phyloP scores from a whole-genome alignment of 208 protist genomes.

The Leishmania aethiopica region DNA sequence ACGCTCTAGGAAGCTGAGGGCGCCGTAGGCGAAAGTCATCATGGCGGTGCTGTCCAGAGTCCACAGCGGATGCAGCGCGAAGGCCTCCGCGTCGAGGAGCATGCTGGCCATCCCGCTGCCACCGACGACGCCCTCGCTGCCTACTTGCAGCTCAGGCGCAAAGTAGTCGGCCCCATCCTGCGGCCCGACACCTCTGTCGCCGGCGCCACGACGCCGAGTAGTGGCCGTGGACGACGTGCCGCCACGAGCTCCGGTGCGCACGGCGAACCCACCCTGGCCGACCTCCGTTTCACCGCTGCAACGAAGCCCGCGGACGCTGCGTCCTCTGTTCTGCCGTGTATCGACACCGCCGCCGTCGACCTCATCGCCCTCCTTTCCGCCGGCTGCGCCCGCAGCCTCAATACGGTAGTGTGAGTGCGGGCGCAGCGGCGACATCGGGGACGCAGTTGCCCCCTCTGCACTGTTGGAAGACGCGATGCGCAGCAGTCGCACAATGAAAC shows the following conservation, averaged over 20 bases:
- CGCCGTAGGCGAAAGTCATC: constrained; percentile 61
- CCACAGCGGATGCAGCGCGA: constrained; percentile 54
- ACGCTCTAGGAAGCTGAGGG: constrained; percentile 68
- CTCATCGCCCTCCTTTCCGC: constrained; percentile 3
- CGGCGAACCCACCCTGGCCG: not conserved
- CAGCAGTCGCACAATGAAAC: constrained; percentile 37
- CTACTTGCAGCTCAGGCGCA: constrained; percentile 1
- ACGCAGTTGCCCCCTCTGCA: not conserved
- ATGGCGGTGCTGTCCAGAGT: constrained; percentile 63
- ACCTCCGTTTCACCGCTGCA: constrained; percentile 8
- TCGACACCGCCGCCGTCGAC: not conserved
- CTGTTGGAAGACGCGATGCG: constrained; percentile 26
- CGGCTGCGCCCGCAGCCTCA: not conserved
- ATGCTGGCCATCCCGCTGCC: constrained; percentile 6
- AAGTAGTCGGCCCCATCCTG: constrained; percentile 1
- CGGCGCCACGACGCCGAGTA: not conserved
- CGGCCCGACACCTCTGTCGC: not conserved
- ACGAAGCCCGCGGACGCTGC: not conserved
- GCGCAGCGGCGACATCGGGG: constrained; percentile 7
- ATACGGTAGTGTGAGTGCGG: constrained; percentile 3
- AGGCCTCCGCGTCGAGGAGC: constrained; percentile 40
- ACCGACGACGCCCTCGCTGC: not conserved
- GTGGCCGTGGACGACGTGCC: not conserved
- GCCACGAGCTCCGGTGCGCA: not conserved
- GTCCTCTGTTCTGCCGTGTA: not conserved